phyloP scores from a whole-genome alignment of 768 basidiomycete genomes.

The Calocybe indica region DNA sequence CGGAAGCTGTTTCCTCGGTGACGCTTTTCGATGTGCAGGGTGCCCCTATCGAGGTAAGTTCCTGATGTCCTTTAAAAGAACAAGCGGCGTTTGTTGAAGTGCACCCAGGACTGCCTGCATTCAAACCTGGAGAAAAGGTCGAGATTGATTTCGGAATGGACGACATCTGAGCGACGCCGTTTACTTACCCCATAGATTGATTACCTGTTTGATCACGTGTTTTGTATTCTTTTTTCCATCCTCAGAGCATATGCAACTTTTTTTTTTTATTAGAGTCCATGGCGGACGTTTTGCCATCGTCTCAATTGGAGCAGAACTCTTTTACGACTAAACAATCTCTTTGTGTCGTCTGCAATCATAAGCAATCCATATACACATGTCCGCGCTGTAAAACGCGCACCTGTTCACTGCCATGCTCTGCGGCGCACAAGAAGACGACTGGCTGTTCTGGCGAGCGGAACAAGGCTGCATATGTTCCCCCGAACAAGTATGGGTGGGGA shows the following conservation, averaged over 20 bases:
- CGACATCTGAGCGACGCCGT: slow-evolving; percentile 52
- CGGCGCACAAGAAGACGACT: slow-evolving; percentile 54
- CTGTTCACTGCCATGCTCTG: slow-evolving; percentile 69
- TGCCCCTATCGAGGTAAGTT: slow-evolving; percentile 93
- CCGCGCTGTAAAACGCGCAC: slow-evolving; percentile 68
- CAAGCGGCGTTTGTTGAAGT: slow-evolving; percentile 6
- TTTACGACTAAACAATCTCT: slow-evolving; percentile 17
- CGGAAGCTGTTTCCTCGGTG: slow-evolving; percentile 95
- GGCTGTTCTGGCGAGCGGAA: slow-evolving; percentile 71
- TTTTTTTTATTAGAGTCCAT: background rate
- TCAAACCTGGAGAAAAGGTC: slow-evolving; percentile 98
- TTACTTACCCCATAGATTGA: background rate
- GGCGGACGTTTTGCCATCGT: slow-evolving; percentile 4
- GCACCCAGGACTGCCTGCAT: slow-evolving; percentile 85
- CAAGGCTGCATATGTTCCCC: slow-evolving; percentile 66
- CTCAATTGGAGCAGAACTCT: slow-evolving; percentile 9
- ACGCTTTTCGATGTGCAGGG: slow-evolving; percentile 93
- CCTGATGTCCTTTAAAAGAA: background rate
- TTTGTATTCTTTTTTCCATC: background rate
- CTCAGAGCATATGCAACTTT: slow-evolving; percentile 1
- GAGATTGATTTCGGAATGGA: slow-evolving; percentile 87
- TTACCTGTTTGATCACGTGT: background rate
- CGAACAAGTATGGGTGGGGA: slow-evolving; percentile 83
- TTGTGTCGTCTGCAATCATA: slow-evolving; percentile 46
- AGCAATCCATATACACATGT: slow-evolving; percentile 66